Base-by-base conservation (phyloP, 2,329 filamentous ascomycete species). In the Bertia moriformis region DNA sequence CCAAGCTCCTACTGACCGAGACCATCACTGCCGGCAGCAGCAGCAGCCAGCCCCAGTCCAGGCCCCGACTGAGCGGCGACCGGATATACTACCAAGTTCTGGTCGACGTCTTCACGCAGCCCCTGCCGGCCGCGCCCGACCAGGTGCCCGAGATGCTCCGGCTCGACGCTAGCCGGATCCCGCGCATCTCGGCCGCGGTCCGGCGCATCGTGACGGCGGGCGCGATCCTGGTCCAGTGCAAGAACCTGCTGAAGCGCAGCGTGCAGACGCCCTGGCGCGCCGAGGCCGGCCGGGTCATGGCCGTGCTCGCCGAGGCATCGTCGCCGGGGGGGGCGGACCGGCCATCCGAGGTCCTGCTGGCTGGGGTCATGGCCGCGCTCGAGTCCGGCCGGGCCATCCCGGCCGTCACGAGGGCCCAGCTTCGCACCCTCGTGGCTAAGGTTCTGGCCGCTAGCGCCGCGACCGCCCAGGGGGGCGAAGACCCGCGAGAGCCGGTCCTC, bases 231-330 rank as follows among this genome's bases (percentile, higher is more conserved):
- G 61, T 89, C 13, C 85, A 86, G 39, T 81, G 79, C 56, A 91
- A 91, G 62, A 89, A 87, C 48, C 65, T 89, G 4, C 69, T 91
- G 20, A 88, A 87, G 58, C 75, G 84, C 14, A 83, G 89, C 50
- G 81, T 86, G 3, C 75, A 84, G 35, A 71, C 72, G 12, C 75
- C 80, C 15, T 91, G 84, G 84, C 84, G 79, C 56, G 72, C 66
- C 18, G 80, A 88, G 56, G 80, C 82, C 0, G 63, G 66, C 2
- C 74, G 83, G n/a, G 73, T 88, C 45, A 73, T 81, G 62, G 61
- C 71, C 1, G 71, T 84, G 1, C 68, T 88, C 10, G 78, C 81
- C 45, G 70, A 66, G 32, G 60, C 68, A 2, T 65, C 61, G 41
- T 47, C 58, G 2, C 48, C 65, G 2, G 71, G 75, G 32, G 62